Base-by-base conservation (phyloP, 2,329 filamentous ascomycete genomes). In the Botrytis pseudocinerea region DNA sequence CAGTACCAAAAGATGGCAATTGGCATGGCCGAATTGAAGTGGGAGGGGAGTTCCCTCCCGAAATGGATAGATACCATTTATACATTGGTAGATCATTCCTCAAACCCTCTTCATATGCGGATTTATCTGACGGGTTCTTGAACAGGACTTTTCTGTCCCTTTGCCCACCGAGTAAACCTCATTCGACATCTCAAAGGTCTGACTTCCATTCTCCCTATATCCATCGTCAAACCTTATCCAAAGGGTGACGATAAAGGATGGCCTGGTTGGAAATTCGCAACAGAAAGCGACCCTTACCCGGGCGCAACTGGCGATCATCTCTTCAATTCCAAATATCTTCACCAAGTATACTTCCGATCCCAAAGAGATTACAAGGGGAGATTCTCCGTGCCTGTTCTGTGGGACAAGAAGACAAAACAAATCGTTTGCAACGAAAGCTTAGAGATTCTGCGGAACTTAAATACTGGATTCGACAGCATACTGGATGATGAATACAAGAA, bases 101-200 rank as follows among this genome's bases (percentile, higher is more conserved):
- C 25, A 16, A 25, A 14, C 28, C 48, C 18, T 61, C 48, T 57
- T 12, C 46, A 60, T n/a, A 22, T 60, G 42, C 38, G 35, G 22
- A 61, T 6, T 22, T 4, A 9, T 20, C 40, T 28, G 42, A 63
- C 72, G 61, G 62, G 42, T 4, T 28, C 69, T 22, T 60, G 42
- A 54, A 69, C 68, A 38, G 70, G 70, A 57, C 60, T 73, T 9
- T 69, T 73, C 35, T 75, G 75, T 60, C 72, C 71, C 7, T 75
- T 71, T 75, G 75, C 95, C 18, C 93, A 93, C 80, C 90, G 95
- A 62, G 92, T 93, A 0, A 86, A 98, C 77, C 97, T 98, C 78
- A 92, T 92, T 5, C 88, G 94, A 73, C 92, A 93, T 81, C 87
- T 98, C 79, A 98, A 98, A 85, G 95, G 95, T 0, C 87, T 98